Evolutionary conservation across 257 asterid genomes (phyloP), one percentile per base, ranked within the genome.

Genomic region (Plantago ovata): DNA sequence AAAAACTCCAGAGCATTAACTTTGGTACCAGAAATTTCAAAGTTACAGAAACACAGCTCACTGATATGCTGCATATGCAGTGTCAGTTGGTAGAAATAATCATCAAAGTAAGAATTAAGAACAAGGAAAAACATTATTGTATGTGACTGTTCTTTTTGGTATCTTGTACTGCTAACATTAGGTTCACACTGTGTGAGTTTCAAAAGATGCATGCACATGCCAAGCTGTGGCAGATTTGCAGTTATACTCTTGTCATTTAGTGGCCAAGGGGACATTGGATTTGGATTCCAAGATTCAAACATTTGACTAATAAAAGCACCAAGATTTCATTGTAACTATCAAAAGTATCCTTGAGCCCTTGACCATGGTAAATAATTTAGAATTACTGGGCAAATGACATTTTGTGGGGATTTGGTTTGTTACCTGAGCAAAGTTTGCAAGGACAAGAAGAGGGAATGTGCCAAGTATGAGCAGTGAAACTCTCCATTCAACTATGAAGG

Each of bases 351-450:
- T 60, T 28, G 36, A 28, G 36, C 7, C 7, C 36, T 32, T 39
- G 3, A n/a, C 3, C 3, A 41, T 20, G 36, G 23, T 38, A 43
- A 33, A 56, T 53, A 28, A 33, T 32, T 21, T 21, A 38, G 2
- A n/a, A 3, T 20, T 7, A 43, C 6, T 11, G 20, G 13, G 19
- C 2, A 22, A 51, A 9, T 23, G 24, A 4, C 10, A 28, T 16
- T 48, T 47, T n/a, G 33, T 52, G 41, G 38, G 50, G 60, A 62
- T n/a, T 52, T 58, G 56, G 64, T 53, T 24, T n/a, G 32, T 74
- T 77, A 93, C 99, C 96, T 93, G 99, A 60, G 99, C 99, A 66
- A 93, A 93, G 81, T 93, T 93, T 58, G 99, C 99, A 0, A 93
- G 87, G 77, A 93, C 97, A 8, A 89, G 79, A 55, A 93, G 99